Evolutionary conservation across 78 protist species (phyloP), one percentile per base, ranked within the genome.

Genomic region (Bigelowiella natans): DNA sequence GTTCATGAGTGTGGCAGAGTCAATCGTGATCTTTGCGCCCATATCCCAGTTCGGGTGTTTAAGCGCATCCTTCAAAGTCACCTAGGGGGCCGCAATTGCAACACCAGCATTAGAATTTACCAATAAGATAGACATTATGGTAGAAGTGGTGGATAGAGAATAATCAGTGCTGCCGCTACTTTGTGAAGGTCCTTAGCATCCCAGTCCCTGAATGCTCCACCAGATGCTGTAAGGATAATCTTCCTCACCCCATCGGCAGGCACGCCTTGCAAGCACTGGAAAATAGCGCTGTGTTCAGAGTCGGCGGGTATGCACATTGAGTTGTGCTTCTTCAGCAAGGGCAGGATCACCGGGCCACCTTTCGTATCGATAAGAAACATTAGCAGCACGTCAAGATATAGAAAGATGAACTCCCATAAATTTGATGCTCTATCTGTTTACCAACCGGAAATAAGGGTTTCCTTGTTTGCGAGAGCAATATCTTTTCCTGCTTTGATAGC

Each of bases 221-320:
- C 93, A 28, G 90, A 86, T 11, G 92, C 92, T 0, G 93, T 91
- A 39, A 91, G 93, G 40, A 91, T 91, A 39, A 91, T 31, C 73
- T 51, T 51, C 18, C 73, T 51, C 18, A 51, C 7, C 73, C 73
- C 38, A 83, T 39, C 84, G 40, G 84, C 1, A 38, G 29, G 40
- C 2, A 83, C 0, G 26, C n/a, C 92, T 64, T 90, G 93, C 11
- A 91, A 34, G 37, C 83, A 91, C 87, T 91, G 93, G 89, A 91
- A 91, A 86, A 91, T 86, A 73, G 93, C 93, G 0, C 90, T 86
- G 87, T 91, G 93, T 89, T 91, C 93, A 31, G 93, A 91, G 89
- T 91, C 93, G 1, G 93, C 93, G 0, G 93, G 90, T 0, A 85
- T 86, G 88, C 85, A 85, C 34, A 38, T 91, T 29, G 82, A 37